A percentile compares a stretch with the other conserved stretches of the same genome.
Conservation (phyloP, 169 alveolate genomes). For the Plasmodium relictum region DNA sequence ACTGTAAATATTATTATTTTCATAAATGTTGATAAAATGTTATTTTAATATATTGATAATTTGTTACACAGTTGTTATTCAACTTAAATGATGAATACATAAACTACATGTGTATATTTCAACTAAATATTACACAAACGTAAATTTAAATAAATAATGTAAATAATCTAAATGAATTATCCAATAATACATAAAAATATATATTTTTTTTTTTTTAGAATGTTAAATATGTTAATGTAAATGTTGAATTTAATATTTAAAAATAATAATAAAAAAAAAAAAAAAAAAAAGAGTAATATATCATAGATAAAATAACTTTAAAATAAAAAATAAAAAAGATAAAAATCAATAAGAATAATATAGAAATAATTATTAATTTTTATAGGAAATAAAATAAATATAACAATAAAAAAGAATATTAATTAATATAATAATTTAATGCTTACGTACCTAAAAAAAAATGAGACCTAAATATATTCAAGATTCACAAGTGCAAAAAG, state of each 20-base stretch:
- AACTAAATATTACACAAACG: no score
- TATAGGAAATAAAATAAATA: not conserved
- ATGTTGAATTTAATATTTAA: constrained; percentile 4
- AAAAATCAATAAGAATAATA: constrained; percentile 45
- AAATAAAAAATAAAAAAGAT: not conserved
- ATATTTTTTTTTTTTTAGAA: constrained; percentile 29
- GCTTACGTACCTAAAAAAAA: constrained; percentile 7
- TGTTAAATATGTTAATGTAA: constrained; percentile 16
- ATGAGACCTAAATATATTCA: constrained; percentile 74
- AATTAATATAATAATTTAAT: constrained; percentile 21
- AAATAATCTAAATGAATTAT: no score
- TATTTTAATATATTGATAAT: not conserved
- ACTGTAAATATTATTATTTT: not conserved
- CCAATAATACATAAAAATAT: no score
- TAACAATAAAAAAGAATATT: not conserved
- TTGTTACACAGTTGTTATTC: not conserved
- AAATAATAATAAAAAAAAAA: constrained; percentile 4
- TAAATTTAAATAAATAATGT: no score
- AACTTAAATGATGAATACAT: not conserved
- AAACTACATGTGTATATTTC: not conserved
- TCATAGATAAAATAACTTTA: not conserved
- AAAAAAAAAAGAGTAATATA: constrained; percentile 2
- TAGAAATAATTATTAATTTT: constrained; percentile 18
- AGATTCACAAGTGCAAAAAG: constrained; percentile 47
- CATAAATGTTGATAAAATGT: not conserved